phyloP scores from a whole-genome alignment of 768 basidiomycete genomes.

The Exidia glandulosa region DNA sequence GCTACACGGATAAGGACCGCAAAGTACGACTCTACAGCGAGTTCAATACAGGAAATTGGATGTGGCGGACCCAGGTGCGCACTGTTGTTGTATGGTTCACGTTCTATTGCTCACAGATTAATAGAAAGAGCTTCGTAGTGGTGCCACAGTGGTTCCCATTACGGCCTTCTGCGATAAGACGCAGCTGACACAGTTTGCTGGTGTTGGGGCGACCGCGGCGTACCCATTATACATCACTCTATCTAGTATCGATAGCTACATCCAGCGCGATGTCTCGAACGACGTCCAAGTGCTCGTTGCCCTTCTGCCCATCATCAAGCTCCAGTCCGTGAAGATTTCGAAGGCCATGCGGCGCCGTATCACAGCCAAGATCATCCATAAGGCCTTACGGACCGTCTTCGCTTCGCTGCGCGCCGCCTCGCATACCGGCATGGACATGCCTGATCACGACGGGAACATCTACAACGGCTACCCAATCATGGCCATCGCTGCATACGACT shows the following conservation, averaged over 20 bases:
- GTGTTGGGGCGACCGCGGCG: neutral
- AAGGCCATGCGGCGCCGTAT: neutral
- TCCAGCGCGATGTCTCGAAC: neutral
- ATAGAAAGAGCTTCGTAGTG: neutral
- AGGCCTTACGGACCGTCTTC: neutral
- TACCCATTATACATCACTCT: neutral
- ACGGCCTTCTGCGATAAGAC: neutral
- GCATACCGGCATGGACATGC: neutral
- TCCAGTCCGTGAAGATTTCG: neutral
- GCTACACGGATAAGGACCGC: neutral
- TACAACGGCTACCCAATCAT: neutral
- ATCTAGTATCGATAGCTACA: neutral
- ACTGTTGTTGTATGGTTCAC: neutral
- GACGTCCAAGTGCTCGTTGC: neutral
- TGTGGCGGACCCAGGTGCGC: neutral
- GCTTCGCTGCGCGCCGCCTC: neutral
- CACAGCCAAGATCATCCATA: neutral
- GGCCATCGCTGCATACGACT: neutral
- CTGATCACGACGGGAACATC: neutral
- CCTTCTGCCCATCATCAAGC: neutral
- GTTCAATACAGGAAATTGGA: neutral
- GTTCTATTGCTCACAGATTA: neutral
- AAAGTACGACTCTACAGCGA: neutral
- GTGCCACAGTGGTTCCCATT: neutral
- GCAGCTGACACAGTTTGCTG: neutral